Conservation (phyloP, 371 early-diverging fungal genomes). For the Actinomucor elegans region DNA sequence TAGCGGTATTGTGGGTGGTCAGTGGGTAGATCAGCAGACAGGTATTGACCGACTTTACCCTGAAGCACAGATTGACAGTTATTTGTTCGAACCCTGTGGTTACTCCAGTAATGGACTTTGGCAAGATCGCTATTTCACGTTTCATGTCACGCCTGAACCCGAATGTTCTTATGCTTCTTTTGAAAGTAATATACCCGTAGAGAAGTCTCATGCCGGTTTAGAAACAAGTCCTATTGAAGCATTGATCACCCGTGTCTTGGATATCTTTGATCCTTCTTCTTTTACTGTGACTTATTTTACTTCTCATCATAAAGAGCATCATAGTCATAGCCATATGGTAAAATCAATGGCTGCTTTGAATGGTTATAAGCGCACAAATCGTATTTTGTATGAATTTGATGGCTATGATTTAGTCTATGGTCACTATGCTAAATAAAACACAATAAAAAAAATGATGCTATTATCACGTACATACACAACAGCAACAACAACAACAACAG, state of each 20-base stretch:
- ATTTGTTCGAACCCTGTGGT: constrained; percentile 91
- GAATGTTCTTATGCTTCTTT: constrained; percentile 96
- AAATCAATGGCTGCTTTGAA: constrained; percentile 42
- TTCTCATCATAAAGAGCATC: constrained; percentile 49
- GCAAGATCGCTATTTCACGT: constrained; percentile 83
- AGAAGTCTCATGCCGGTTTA: constrained; percentile 25
- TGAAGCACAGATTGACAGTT: constrained; percentile 74
- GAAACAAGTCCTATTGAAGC: constrained; percentile 47
- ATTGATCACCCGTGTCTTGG: constrained; percentile 74
- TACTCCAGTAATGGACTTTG: constrained; percentile 91
- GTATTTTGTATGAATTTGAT: constrained; percentile 78
- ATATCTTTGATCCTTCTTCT: constrained; percentile 76
- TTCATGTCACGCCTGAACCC: constrained; percentile 98
- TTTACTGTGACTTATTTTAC: constrained; percentile 87
- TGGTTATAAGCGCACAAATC: constrained; percentile 65
- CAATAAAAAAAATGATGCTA: too few relatives aligned
- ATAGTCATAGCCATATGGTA: constrained; percentile 37
- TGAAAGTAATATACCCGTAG: constrained; percentile 86
- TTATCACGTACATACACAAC: too few relatives aligned
- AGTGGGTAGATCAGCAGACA: constrained; percentile 66
- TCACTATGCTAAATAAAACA: constrained; percentile 49
- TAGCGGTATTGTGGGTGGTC: constrained; percentile 58
- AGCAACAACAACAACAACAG: too few relatives aligned
- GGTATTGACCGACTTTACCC: constrained; percentile 82
- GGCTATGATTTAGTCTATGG: constrained; percentile 75